Evolutionary conservation across 1,139 yeast genomes (phyloP).

Genomic region (Taphrina sp.): DNA sequence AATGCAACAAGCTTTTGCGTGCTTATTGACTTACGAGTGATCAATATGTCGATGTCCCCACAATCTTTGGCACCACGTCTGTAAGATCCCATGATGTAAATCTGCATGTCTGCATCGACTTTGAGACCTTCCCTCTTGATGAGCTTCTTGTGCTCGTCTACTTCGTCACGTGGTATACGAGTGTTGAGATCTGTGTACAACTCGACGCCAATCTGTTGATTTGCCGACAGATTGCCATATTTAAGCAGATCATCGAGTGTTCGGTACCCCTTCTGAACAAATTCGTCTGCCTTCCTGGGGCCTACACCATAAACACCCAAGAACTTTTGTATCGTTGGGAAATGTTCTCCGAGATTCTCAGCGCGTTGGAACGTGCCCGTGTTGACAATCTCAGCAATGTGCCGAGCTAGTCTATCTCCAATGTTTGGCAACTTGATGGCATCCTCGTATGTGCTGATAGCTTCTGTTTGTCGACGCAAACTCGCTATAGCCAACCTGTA

Average conservation of each 20-base stretch:
- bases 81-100: slow-evolving; percentile 58
- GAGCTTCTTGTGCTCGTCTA: slow-evolving; percentile 47
- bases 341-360: slow-evolving; percentile 39
- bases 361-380: slow-evolving; percentile 49
- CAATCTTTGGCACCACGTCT: slow-evolving; percentile 52
- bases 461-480: slow-evolving; percentile 42
- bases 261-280: slow-evolving; percentile 49
- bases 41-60: slow-evolving; percentile 58
- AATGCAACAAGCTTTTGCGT: slow-evolving; percentile 42
- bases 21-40: slow-evolving; percentile 49
- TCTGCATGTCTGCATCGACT: slow-evolving; percentile 48
- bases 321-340: slow-evolving; percentile 45
- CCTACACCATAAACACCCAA: slow-evolving; percentile 58
- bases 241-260: slow-evolving; percentile 49
- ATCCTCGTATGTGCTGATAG: slow-evolving; percentile 48
- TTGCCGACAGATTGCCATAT: slow-evolving; percentile 45
- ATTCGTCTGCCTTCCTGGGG: slow-evolving; percentile 48
- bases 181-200: slow-evolving; percentile 55
- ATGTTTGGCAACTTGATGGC: slow-evolving; percentile 50
- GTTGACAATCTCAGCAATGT: slow-evolving; percentile 52
- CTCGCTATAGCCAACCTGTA: slow-evolving; percentile 52
- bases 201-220: slow-evolving; percentile 51
- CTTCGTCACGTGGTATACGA: slow-evolving; percentile 53
- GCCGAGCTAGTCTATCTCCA: slow-evolving; percentile 51
- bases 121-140: slow-evolving; percentile 44